These are phyloP conservation scores for Mycotypha africana DNA, from an alignment of 371 early-diverging fungal species.

Conservation along the genomic window DNA sequence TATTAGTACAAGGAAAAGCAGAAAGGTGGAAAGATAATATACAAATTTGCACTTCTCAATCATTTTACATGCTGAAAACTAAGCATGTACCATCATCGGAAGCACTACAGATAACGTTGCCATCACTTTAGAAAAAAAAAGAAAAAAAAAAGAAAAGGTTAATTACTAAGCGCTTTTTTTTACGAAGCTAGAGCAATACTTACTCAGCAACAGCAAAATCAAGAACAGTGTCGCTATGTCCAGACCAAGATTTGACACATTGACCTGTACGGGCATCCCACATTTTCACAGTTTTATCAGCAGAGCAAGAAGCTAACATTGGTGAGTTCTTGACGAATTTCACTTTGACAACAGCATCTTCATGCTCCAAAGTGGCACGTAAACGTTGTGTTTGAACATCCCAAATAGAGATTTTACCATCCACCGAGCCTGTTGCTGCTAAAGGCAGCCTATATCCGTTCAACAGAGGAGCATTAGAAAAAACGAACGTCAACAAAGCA, in stretches of 20 bases:
- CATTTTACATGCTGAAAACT: constrained; percentile 52
- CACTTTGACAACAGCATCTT: constrained; percentile 82
- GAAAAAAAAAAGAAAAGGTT: constrained; percentile 1
- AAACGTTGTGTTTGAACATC: constrained; percentile 74
- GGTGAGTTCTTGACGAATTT: constrained; percentile 66
- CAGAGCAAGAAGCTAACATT: constrained; percentile 64
- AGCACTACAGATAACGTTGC: constrained; percentile 65
- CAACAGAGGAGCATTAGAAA: no score
- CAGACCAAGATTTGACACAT: constrained; percentile 65
- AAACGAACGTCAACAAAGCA: neutral
- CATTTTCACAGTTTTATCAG: constrained; percentile 70
- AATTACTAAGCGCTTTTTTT: neutral
- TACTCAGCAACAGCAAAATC: constrained; percentile 70
- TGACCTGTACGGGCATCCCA: constrained; percentile 87
- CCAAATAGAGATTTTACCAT: constrained; percentile 85
- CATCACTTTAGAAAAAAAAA: no score
- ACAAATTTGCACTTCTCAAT: no score
- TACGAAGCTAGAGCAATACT: constrained; percentile 2
- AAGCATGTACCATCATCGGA: constrained; percentile 76
- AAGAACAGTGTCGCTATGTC: constrained; percentile 86
- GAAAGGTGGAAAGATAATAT: neutral
- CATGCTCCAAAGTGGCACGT: constrained; percentile 64
- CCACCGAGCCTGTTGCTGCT: constrained; percentile 84
- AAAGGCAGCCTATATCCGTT: constrained; percentile 47
- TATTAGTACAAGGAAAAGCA: neutral